phyloP scores from a whole-genome alignment of 768 basidiomycete species.

The Termitomyces sp. region DNA sequence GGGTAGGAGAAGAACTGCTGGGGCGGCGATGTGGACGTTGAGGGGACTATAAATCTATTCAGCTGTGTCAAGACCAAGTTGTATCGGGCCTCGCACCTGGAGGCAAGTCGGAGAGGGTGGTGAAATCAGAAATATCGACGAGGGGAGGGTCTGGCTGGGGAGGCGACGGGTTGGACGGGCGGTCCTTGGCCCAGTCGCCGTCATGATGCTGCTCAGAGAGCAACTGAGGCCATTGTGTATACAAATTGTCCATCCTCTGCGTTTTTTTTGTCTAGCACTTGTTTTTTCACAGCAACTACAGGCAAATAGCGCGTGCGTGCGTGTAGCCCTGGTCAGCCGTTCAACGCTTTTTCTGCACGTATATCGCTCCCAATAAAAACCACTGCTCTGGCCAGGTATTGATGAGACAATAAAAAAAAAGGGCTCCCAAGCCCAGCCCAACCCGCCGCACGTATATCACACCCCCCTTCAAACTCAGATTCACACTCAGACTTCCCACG shows the following conservation, averaged over 20 bases:
- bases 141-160: conserved; percentile 4
- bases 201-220: conserved; percentile 28
- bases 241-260: conserved; percentile 35
- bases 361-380: conserved; percentile 10
- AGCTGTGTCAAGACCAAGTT: too few relatives aligned
- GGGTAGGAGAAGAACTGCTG: conserved; percentile 37
- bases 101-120: conserved; percentile 29
- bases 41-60: too few relatives aligned
- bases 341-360: conserved; percentile 15
- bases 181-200: conserved; percentile 43
- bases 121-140: conserved; percentile 40
- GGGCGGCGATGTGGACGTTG: conserved; percentile 27
- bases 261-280: conserved; percentile 23
- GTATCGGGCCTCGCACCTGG: too few relatives aligned
- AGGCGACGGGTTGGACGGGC: conserved; percentile 14
- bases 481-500: conserved; percentile 32
- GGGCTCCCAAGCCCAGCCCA: neutral
- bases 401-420: conserved; percentile 11
- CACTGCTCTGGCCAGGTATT: conserved; percentile 15
- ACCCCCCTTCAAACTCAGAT: conserved; percentile 27
- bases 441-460: neutral
- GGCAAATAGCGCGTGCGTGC: neutral
- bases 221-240: conserved; percentile 35
- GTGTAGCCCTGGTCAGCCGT: conserved; percentile 6
- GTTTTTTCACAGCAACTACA: conserved; percentile 28